Evolutionary conservation across 805 yeast genomes (phyloP).

Genomic region (Ogataea corticis): DNA sequence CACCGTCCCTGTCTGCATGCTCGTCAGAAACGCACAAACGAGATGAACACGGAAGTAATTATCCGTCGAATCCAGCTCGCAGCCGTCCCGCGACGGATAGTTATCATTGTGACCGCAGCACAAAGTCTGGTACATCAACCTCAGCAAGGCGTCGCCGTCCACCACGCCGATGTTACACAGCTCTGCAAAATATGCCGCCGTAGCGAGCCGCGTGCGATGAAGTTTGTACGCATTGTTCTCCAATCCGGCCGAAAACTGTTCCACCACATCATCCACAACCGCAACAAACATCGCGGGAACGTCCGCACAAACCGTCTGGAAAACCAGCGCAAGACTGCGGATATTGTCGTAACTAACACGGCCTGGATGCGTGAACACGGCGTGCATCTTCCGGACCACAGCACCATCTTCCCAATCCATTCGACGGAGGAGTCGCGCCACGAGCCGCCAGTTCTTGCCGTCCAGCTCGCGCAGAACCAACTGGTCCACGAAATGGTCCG

Average conservation of each 20-base stretch:
- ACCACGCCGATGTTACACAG: slow-evolving; percentile 51
- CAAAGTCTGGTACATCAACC: slow-evolving; percentile 54
- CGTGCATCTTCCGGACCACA: slow-evolving; percentile 29
- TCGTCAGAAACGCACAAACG: slow-evolving; percentile 43
- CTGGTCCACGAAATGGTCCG: slow-evolving; percentile 48
- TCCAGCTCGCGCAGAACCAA: slow-evolving; percentile 55
- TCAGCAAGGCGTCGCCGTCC: slow-evolving; percentile 45
- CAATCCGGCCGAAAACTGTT: slow-evolving; percentile 62
- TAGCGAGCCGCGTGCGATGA: slow-evolving; percentile 63
- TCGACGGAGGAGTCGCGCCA: slow-evolving; percentile 40
- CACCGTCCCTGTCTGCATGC: slow-evolving; percentile 16
- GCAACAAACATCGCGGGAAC: slow-evolving; percentile 42
- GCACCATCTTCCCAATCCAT: slow-evolving; percentile 50
- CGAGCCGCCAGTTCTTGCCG: slow-evolving; percentile 33
- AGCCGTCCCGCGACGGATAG: slow-evolving; percentile 49
- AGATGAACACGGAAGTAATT: slow-evolving; percentile 73
- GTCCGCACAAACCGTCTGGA: slow-evolving; percentile 37
- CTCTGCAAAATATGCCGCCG: slow-evolving; percentile 59
- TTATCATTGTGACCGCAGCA: slow-evolving; percentile 66
- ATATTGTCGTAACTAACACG: slow-evolving; percentile 60
- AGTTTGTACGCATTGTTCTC: slow-evolving; percentile 61
- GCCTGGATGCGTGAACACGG: slow-evolving; percentile 60
- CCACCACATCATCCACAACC: slow-evolving; percentile 64
- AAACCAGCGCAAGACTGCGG: slow-evolving; percentile 46
- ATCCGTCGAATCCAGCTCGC: slow-evolving; percentile 59